A percentile compares a stretch with the other conserved stretches of the same genome.
Evolutionary conservation across 2,329 filamentous ascomycete species (phyloP).

Genomic region (Diaporthe australafricana): DNA sequence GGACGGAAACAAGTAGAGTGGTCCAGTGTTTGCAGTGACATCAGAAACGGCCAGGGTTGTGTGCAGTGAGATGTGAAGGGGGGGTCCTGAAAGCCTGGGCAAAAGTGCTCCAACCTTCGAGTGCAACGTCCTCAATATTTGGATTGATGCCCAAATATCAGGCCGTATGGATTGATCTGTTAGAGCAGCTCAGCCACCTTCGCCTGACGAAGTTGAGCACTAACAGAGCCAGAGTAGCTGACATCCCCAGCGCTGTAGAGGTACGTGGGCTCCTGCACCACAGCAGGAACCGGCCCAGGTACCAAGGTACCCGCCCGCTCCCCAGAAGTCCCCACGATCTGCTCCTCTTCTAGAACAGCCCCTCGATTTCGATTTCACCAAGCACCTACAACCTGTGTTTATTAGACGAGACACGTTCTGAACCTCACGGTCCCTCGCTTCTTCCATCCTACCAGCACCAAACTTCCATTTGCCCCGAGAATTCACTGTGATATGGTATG

Average conservation of each 20-base stretch:
- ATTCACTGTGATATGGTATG: constrained; percentile 27
- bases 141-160: not conserved
- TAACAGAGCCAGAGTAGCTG: no score
- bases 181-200: not conserved
- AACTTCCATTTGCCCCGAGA: not conserved
- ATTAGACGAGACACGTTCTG: not conserved
- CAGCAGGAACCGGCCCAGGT: no score
- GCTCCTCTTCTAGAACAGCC: constrained; percentile 26
- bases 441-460: not conserved
- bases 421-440: not conserved
- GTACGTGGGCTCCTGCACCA: no score
- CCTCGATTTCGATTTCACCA: not conserved
- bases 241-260: no score
- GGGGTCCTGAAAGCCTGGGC: not conserved
- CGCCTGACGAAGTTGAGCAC: no score
- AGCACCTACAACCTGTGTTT: not conserved
- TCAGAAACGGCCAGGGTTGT: constrained; percentile 24
- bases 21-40: constrained; percentile 25
- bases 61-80: not conserved
- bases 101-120: not conserved
- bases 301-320: not conserved
- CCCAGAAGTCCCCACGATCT: constrained; percentile 4
- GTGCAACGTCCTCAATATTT: not conserved
- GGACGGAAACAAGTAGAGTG: constrained; percentile 6
- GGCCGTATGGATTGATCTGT: not conserved